phyloP scores from a whole-genome alignment of 306 rosid species.

The Cucurbita argyrosperma region DNA sequence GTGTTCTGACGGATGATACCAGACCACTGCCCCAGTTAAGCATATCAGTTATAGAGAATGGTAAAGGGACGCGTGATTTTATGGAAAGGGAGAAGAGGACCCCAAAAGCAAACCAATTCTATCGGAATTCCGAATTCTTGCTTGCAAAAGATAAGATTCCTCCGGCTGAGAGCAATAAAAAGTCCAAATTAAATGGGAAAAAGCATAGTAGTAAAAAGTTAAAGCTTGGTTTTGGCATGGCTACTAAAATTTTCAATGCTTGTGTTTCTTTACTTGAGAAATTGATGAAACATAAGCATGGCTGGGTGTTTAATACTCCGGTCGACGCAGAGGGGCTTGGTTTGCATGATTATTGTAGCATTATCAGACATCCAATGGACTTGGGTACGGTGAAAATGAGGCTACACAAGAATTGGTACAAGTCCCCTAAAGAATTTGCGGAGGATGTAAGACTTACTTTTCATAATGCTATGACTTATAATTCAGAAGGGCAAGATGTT shows the following conservation, averaged over 20 bases:
- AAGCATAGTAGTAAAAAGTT: conserved; percentile 47
- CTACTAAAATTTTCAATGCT: conserved; percentile 60
- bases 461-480: conserved; percentile 79
- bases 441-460: conserved; percentile 95
- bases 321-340: conserved; percentile 67
- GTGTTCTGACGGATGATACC: conserved; percentile 27
- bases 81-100: conserved; percentile 91
- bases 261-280: conserved; percentile 86
- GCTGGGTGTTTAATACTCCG: conserved; percentile 83
- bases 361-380: conserved; percentile 81
- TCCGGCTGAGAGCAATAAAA: conserved; percentile 71
- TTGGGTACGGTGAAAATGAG: conserved; percentile 70
- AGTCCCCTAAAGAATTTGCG: conserved; percentile 79
- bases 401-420: conserved; percentile 82
- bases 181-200: conserved; percentile 56
- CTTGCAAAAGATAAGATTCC: conserved; percentile 88
- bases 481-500: conserved; percentile 84
- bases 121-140: conserved; percentile 67
- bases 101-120: conserved; percentile 86
- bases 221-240: conserved; percentile 44
- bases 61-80: conserved; percentile 39
- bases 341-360: conserved; percentile 71
- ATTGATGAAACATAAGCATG: conserved; percentile 83
- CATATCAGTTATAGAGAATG: conserved; percentile 52
- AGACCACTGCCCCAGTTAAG: conserved; percentile 58